phyloP scores from a whole-genome alignment of 2,329 filamentous ascomycete genomes.

The Paecilomyces niveus region DNA sequence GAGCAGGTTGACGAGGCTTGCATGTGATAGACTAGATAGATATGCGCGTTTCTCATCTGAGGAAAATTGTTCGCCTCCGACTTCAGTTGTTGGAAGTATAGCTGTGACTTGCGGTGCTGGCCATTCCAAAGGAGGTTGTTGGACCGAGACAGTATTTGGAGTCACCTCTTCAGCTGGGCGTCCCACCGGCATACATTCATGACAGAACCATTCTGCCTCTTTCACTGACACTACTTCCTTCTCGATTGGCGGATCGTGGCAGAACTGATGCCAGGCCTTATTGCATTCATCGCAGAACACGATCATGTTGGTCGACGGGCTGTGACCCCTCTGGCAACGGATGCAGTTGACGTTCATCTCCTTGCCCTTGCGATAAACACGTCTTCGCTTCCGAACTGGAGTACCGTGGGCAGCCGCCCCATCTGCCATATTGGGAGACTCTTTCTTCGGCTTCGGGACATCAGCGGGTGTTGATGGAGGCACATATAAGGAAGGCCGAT shows the following conservation, averaged over 20 bases:
- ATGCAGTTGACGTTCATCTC: slow-evolving; percentile 53
- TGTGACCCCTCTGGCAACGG: slow-evolving; percentile 64
- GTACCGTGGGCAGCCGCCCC: slow-evolving; percentile 8
- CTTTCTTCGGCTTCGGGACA: slow-evolving; percentile 10
- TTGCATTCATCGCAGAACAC: slow-evolving; percentile 83
- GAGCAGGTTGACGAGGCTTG: slow-evolving; percentile 58
- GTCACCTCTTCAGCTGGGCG: slow-evolving; percentile 10
- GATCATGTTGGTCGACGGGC: slow-evolving; percentile 68
- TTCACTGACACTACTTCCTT: slow-evolving; percentile 60
- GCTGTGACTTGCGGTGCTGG: slow-evolving; percentile 7
- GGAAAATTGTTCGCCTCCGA: slow-evolving; percentile 22
- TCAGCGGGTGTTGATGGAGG: slow-evolving; percentile 34
- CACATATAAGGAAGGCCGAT: slow-evolving; percentile 56
- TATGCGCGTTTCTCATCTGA: slow-evolving; percentile 53
- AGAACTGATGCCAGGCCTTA: slow-evolving; percentile 71
- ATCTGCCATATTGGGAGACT: slow-evolving; percentile 5
- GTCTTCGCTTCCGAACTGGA: slow-evolving; percentile 50
- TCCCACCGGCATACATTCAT: slow-evolving; percentile 48
- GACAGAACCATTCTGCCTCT: slow-evolving; percentile 65
- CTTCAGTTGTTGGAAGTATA: slow-evolving; percentile 12
- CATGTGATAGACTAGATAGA: slow-evolving; percentile 53
- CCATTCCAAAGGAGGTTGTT: neutral
- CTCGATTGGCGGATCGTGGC: slow-evolving; percentile 69
- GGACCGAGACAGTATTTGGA: slow-evolving; percentile 6
- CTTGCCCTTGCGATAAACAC: slow-evolving; percentile 39